phyloP scores from a whole-genome alignment of 2,329 filamentous ascomycete genomes.

The Microdochium trichocladiopsis region DNA sequence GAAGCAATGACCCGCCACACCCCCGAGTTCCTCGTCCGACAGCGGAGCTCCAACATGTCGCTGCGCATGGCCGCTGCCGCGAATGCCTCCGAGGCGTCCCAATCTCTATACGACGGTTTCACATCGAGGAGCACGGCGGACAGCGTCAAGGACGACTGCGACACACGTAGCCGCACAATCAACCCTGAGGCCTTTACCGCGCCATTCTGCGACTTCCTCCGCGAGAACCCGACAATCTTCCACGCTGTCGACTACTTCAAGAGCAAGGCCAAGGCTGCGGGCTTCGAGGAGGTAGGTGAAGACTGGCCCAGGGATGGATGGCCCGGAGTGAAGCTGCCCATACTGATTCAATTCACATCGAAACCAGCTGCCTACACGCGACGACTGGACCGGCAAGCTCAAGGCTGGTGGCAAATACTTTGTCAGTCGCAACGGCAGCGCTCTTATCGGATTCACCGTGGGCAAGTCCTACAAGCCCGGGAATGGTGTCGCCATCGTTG shows the following conservation, averaged over 20 bases:
- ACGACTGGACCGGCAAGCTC: slow-evolving; percentile 68
- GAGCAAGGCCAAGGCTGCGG: slow-evolving; percentile 60
- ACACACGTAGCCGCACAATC: slow-evolving; percentile 11
- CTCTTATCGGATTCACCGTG: slow-evolving; percentile 77
- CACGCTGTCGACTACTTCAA: slow-evolving; percentile 80
- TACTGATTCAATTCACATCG: neutral
- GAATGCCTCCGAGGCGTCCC: slow-evolving; percentile 14
- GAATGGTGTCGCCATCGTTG: slow-evolving; percentile 82
- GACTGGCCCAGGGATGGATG: neutral
- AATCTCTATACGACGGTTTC: slow-evolving; percentile 12
- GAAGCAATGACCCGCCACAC: slow-evolving; percentile 37
- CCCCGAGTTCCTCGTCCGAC: slow-evolving; percentile 30
- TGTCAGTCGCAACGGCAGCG: slow-evolving; percentile 76
- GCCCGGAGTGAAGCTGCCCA: neutral
- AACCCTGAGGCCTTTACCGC: slow-evolving; percentile 64
- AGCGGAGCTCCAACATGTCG: slow-evolving; percentile 35
- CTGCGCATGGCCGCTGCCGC: slow-evolving; percentile 31
- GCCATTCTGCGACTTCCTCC: slow-evolving; percentile 83
- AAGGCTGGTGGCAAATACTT: slow-evolving; percentile 83
- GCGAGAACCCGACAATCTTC: slow-evolving; percentile 86
- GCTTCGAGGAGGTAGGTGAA: slow-evolving; percentile 61
- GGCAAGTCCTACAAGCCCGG: slow-evolving; percentile 76
- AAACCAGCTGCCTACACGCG: slow-evolving; percentile 63
- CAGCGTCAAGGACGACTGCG: slow-evolving; percentile 11
- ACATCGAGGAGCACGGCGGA: slow-evolving; percentile 19